Base-by-base conservation (phyloP, 1,284 basidiomycete species). In the Porogramme epimiltina region DNA sequence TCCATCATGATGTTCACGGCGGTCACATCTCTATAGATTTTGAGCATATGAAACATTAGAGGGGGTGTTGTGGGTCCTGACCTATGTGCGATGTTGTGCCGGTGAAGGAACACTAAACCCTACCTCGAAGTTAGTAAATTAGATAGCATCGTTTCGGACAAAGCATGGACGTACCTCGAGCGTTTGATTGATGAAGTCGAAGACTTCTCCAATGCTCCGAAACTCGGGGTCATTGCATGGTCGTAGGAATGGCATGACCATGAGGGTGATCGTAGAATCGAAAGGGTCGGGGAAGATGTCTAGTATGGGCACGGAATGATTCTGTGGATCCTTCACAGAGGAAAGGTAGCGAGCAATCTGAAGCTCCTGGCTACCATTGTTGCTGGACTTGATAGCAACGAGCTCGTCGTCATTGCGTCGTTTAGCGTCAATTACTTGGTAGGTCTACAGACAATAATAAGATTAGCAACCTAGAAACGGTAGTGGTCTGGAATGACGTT, bases 1-100 rank as follows among this genome's bases (percentile, higher is more conserved):
- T 69, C 66, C 65, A 69, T 67, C 63, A 68, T 64, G 44, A 69
- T 65, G 34, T 70, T 70, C 2, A 45, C 42, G 2, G 43, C 18
- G 2, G 62, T 54, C 9, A 64, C 61, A 42, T 68, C 66, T 16
- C 66, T 66, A 16, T 18, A 31, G 6, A 3, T 3, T 43, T 20
- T 23, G 28, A 31, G 28, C 13, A 31, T n/a, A n/a, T n/a, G n/a
- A n/a, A n/a, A n/a, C n/a, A n/a, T n/a, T n/a, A n/a, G n/a, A n/a
- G n/a, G n/a, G n/a, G n/a, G n/a, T n/a, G n/a, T n/a, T n/a, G n/a
- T n/a, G n/a, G n/a, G n/a, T n/a, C n/a, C 43, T 20, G 28, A 62
- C 65, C 64, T 54, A 52, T 70, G 68, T 3, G 66, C 66, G 1
- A 70, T 51, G 9, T 56, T 42, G 5, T 61, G 52, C 2, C 40